Base-by-base conservation (phyloP, 257 asterid species). In the Ilex aquifolium region DNA sequence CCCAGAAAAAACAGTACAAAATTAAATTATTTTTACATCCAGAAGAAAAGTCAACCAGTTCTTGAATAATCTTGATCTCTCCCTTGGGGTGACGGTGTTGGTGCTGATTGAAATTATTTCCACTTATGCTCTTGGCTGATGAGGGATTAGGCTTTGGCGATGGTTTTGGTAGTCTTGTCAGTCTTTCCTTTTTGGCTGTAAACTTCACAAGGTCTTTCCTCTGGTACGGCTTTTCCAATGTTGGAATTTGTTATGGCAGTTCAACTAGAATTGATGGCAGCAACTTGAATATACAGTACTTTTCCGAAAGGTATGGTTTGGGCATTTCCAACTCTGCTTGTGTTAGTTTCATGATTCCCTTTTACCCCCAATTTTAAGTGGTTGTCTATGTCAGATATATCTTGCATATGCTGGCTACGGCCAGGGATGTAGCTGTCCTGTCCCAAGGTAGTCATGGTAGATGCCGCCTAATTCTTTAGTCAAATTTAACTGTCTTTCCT, bases 31-130 rank as follows among this genome's bases (percentile, higher is more conserved):
- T 77, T 90, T 87, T 76, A 85, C 97, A 60, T 90, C 92, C 21
- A 85, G 85, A 32, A 85, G 74, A 70, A 88, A 79, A 5, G 88
- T 66, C 2, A 96, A 90, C 16, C 97, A 96, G 55, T 90, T 90
- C 76, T 85, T 91, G n/a, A 62, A 61, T 79, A 57, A 72, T 2
- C 32, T 78, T 91, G 68, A 75, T 77, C 39, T 84, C 81, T 73
- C 1, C 27, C 27, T 21, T 21, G 62, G 13, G 76, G 63, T 56
- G 71, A 21, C 30, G 36, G 44, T 48, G 60, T 31, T 17, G 17
- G 7, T 11, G 42, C 42, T 36, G 59, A 29, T 13, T 32, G 69
- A 51, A 17, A 17, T 55, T 55, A n/a, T 55, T 51, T 49, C 63
- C 64, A 15, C 54, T 12, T 44, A 17, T 32, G 57, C 53, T 63